Evolutionary conservation across 805 yeast genomes (phyloP).

Genomic region (Kazachstania taianensis): DNA sequence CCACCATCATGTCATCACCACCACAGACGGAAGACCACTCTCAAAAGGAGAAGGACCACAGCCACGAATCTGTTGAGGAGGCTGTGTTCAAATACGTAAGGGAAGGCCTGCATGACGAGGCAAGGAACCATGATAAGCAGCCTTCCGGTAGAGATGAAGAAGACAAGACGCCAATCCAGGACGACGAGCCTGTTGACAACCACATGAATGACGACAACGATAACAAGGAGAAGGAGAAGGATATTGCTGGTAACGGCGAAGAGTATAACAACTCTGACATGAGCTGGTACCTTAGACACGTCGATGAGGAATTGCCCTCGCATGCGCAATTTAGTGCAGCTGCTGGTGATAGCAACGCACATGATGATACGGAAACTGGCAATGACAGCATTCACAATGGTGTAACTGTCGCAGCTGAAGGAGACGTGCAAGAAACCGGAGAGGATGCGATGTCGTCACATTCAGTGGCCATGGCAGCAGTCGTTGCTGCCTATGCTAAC

Average conservation of each 20-base stretch:
- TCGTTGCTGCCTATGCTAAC: conserved; percentile 26
- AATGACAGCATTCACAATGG: neutral
- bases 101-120: conserved; percentile 37
- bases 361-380: conserved; percentile 10
- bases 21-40: neutral
- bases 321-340: conserved; percentile 3
- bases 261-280: conserved; percentile 9
- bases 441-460: no score
- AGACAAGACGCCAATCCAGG: conserved; percentile 2
- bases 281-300: conserved; percentile 21
- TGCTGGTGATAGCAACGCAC: conserved; percentile 8
- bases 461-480: conserved; percentile 27
- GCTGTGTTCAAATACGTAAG: conserved; percentile 70
- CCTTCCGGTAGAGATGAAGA: conserved; percentile 12
- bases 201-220: conserved; percentile 20
- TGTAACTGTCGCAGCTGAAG: no score
- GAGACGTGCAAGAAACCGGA: conserved; percentile 1
- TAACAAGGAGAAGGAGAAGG: conserved; percentile 11
- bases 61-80: conserved; percentile 50
- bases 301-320: neutral
- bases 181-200: conserved; percentile 16
- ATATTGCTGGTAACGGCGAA: conserved; percentile 3
- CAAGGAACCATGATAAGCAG: conserved; percentile 12
- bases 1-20: conserved; percentile 3
- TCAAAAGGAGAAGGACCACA: neutral